These are phyloP conservation scores for Jatropha podagrica DNA, from an alignment of 441 rosid species.

Conservation along the genomic window DNA sequence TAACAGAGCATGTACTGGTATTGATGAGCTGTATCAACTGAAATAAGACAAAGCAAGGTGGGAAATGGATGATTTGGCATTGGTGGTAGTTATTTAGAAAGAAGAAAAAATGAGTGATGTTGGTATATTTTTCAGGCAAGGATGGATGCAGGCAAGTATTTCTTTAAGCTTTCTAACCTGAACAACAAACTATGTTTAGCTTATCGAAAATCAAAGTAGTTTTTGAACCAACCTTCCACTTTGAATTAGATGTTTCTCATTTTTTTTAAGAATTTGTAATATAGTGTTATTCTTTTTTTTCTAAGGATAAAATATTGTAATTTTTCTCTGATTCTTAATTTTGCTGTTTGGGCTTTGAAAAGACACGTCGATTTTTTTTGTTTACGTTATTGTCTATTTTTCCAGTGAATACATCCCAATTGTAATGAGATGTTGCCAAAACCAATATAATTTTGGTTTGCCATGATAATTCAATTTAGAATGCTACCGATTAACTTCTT, in stretches of 20 bases:
- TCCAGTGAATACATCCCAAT: neutral
- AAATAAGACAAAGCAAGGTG: too few relatives aligned
- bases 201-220: neutral
- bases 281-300: neutral
- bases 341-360: neutral
- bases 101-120: too few relatives aligned
- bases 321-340: neutral
- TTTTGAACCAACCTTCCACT: neutral
- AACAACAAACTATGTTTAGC: neutral
- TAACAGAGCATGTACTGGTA: too few relatives aligned
- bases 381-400: neutral
- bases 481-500: neutral
- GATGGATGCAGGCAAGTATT: constrained; percentile 99
- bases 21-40: too few relatives aligned
- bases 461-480: neutral
- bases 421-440: neutral
- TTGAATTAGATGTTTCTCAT: too few relatives aligned
- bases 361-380: neutral
- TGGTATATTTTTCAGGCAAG: too few relatives aligned
- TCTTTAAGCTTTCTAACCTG: constrained; percentile 5
- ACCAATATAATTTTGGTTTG: constrained; percentile 5
- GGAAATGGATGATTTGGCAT: too few relatives aligned
- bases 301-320: neutral
- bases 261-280: neutral
- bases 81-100: too few relatives aligned